Base-by-base conservation (phyloP, 2,329 filamentous ascomycete species). In the Xylaria sp. region DNA sequence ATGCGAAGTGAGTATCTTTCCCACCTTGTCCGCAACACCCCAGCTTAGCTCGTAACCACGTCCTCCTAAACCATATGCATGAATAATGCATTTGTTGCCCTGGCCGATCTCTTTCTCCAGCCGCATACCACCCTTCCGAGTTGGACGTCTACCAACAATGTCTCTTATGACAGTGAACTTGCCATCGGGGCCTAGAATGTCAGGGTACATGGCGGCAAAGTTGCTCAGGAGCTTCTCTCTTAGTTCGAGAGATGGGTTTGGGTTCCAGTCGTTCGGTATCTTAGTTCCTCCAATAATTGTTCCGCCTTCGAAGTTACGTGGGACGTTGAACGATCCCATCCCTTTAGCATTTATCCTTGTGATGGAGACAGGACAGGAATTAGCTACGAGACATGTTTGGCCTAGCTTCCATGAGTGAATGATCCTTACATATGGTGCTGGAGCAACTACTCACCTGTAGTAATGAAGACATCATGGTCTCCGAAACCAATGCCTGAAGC, bases 201-300 rank as follows among this genome's bases (percentile, higher is more conserved):
- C 72, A 6, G 77, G 77, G 56, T 78, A 77, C 31, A 78, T 74
- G 10, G 72, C 67, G 1, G 76, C 75, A 7, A 79, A 80, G 6
- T 75, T 76, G 2, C 65, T 71, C 3, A 91, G 81, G 15, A 91
- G 77, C 34, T 73, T 76, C 46, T 81, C 77, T 20, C 88, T 79
- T 0, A 85, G 84, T 56, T 84, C 83, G 1, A 72, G 67, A 0
- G 82, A 86, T 1, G 88, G 85, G 20, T 82, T 79, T 0, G 83
- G 76, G 56, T 86, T 82, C 86, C 86, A 89, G 76, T 90, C 82
- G 65, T 86, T 80, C 0, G 84, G 82, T 74, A 91, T 86, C 76
- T 90, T 91, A 10, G 89, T 92, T 0, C 90, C 90, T 5, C 90
- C 90, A 23, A 92, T 86, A 48, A 92, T 82, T 0, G 89, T 91